Conservation (phyloP, 1,139 yeast genomes). For the Suhomyces panamericanus region DNA sequence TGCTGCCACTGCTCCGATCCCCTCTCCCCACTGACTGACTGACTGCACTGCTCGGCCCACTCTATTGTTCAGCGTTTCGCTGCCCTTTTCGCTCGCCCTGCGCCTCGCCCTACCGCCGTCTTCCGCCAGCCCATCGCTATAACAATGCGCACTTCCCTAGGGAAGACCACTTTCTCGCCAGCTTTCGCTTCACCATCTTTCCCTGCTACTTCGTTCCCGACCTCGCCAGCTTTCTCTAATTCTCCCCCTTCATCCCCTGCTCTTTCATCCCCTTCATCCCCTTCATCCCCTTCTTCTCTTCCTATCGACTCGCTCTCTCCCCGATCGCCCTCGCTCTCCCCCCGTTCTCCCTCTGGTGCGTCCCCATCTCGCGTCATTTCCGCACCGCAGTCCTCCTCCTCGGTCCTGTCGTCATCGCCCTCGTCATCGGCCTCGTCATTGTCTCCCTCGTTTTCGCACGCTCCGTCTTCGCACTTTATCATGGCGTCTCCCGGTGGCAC, state of each 20-base stretch:
- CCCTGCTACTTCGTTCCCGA: too few relatives aligned
- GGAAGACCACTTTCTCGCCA: too few relatives aligned
- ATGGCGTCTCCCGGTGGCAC: neutral
- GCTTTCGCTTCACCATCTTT: too few relatives aligned
- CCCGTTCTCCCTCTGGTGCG: neutral
- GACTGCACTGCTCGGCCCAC: neutral
- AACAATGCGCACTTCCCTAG: neutral
- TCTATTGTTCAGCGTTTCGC: neutral
- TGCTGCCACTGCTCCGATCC: neutral
- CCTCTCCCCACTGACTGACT: neutral
- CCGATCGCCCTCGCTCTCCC: too few relatives aligned
- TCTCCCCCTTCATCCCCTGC: too few relatives aligned
- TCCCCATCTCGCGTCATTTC: neutral
- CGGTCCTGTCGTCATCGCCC: neutral
- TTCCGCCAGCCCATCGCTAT: neutral
- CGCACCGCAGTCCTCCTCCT: neutral
- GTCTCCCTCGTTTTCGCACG: neutral
- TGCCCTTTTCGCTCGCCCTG: neutral
- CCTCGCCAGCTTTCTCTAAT: too few relatives aligned
- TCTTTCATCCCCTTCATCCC: too few relatives aligned
- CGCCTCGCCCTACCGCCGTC: neutral
- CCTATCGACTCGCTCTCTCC: too few relatives aligned
- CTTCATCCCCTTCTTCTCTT: too few relatives aligned
- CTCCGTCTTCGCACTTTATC: neutral
- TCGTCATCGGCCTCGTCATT: neutral